Evolutionary conservation across 106 monocot species (phyloP).

Genomic region (Alisma plantagoaquatica): DNA sequence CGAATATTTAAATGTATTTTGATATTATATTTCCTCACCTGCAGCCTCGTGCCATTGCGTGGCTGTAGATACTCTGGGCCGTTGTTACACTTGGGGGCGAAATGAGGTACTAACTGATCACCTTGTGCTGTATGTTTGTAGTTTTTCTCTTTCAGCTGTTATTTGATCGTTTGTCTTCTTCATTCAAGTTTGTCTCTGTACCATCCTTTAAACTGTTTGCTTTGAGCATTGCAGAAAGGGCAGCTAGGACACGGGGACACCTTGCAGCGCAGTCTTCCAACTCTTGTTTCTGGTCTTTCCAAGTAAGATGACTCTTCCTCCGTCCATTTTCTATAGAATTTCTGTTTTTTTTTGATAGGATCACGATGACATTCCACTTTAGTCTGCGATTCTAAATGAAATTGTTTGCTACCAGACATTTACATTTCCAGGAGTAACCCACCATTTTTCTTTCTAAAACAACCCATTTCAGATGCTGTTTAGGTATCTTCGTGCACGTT

Average conservation of each 20-base stretch:
- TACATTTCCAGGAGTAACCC: too few relatives aligned
- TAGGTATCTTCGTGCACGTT: too few relatives aligned
- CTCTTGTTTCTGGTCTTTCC: constrained; percentile 62
- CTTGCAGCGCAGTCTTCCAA: constrained; percentile 54
- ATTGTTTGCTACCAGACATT: too few relatives aligned
- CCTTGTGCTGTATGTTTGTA: neutral
- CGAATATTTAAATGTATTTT: neutral
- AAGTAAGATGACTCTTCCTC: constrained; percentile 75
- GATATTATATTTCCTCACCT: neutral
- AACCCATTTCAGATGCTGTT: too few relatives aligned
- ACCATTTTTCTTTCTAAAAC: too few relatives aligned
- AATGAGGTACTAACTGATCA: constrained; percentile 56
- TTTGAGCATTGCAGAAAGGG: constrained; percentile 49
- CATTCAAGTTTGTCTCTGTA: too few relatives aligned
- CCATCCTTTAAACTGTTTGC: too few relatives aligned
- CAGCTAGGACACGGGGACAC: constrained; percentile 92
- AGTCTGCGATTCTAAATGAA: too few relatives aligned
- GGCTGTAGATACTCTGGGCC: constrained; percentile 81
- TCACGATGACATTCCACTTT: too few relatives aligned
- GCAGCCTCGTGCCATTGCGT: constrained; percentile 88
- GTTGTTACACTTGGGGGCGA: constrained; percentile 94
- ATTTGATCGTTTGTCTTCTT: too few relatives aligned
- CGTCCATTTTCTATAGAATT: too few relatives aligned
- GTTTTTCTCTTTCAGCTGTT: neutral
- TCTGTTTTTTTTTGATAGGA: too few relatives aligned